Evolutionary conservation across 257 asterid genomes (phyloP), one percentile per base, ranked within the genome.

Genomic region (Galeopsis tetrahit): DNA sequence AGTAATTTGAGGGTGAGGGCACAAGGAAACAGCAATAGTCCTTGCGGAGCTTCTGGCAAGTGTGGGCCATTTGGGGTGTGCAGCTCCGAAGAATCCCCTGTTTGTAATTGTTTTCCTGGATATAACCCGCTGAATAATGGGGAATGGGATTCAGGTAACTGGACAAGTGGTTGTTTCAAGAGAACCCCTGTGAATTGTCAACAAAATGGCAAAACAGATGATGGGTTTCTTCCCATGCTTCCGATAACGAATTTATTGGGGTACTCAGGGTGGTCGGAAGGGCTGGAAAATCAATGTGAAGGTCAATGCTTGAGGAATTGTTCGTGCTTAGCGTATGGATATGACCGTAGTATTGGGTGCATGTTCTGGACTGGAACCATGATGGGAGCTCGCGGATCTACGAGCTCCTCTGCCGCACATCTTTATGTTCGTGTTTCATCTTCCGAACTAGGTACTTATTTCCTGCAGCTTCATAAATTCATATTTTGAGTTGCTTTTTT

Each of bases 131-230:
- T 10, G 68, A 48, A 76, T 59, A 13, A 10, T 21, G 69, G 32
- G 62, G 82, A 87, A 56, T 87, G 91, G 93, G 36, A 10, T 4
- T 69, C 78, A 1, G 85, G 82, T 1, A 79, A 83, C 61, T 89
- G 88, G 90, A 78, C 64, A n/a, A 21, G 79, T 8, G 93, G 93
- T 8, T 89, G 96, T 58, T 58, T 11, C 8, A 85, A 88, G 62
- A 77, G 40, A 58, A 31, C 15, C 6, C 42, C 59, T 33, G 68
- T 89, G 74, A 64, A 73, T 21, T 89, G 93, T 55, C 34, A 17
- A 35, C 62, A 2, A 15, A 11, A 58, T 53, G 84, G 85, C 2
- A 60, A 60, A 11, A 85, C 89, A 28, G 95, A 90, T 42, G 95
- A 89, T 69, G 82, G 87, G 36, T 90, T 79, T 66, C n/a, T 73